phyloP scores from a whole-genome alignment of 2,329 filamentous ascomycete genomes.

The Blastomyces emzantsi region DNA sequence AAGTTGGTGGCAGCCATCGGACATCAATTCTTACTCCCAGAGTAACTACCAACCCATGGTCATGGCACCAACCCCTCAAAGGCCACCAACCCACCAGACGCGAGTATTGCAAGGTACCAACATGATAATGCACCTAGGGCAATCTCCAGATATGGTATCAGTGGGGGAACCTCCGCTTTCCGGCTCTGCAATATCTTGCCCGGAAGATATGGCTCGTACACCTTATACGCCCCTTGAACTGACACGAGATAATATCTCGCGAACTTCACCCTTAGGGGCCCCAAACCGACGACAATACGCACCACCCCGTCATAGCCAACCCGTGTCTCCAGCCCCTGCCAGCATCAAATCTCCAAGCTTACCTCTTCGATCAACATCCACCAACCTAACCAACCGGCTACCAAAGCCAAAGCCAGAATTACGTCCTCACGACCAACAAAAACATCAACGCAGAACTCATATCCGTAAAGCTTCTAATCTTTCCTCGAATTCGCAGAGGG shows the following conservation, averaged over 20 bases:
- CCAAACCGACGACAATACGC: slow-evolving; percentile 6
- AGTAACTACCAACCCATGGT: slow-evolving; percentile 28
- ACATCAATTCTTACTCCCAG: slow-evolving; percentile 29
- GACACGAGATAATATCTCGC: slow-evolving; percentile 5
- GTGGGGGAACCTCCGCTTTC: slow-evolving; percentile 24
- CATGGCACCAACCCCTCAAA: slow-evolving; percentile 28
- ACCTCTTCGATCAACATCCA: slow-evolving; percentile 6
- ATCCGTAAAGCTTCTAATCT: slow-evolving; percentile 33
- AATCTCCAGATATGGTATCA: slow-evolving; percentile 28
- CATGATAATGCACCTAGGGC: slow-evolving; percentile 34
- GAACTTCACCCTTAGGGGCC: slow-evolving; percentile 7
- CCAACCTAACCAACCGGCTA: slow-evolving; percentile 18
- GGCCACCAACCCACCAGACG: slow-evolving; percentile 23
- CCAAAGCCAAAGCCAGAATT: slow-evolving; percentile 21
- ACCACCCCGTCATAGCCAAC: slow-evolving; percentile 9
- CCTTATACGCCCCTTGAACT: slow-evolving; percentile 9
- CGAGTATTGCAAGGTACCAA: slow-evolving; percentile 31
- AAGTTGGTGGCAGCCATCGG: slow-evolving; percentile 32
- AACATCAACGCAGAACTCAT: slow-evolving; percentile 29
- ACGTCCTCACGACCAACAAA: slow-evolving; percentile 1
- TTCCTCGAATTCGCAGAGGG: slow-evolving; percentile 20
- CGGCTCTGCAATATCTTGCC: slow-evolving; percentile 10
- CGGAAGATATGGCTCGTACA: slow-evolving; percentile 8
- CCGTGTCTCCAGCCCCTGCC: slow-evolving; percentile 10
- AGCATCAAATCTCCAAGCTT: slow-evolving; percentile 4